phyloP scores from a whole-genome alignment of 306 rosid species.

The Prunus mongolica region DNA sequence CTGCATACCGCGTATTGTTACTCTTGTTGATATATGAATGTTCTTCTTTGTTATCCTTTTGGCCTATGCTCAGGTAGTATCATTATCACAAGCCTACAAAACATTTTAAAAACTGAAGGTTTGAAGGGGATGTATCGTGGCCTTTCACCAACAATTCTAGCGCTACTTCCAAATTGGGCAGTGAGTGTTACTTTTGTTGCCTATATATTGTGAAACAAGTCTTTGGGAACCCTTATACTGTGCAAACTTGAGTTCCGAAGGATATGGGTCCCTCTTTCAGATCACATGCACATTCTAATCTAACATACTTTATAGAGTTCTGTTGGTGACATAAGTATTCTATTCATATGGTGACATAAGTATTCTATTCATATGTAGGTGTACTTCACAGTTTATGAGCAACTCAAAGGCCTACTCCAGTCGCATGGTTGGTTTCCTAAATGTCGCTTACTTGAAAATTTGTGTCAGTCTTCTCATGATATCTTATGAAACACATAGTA shows the following conservation, averaged over 20 bases:
- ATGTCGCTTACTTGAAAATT: constrained; percentile 18
- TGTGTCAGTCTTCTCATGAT: background rate
- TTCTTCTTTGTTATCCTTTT: constrained; percentile 20
- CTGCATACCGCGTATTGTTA: background rate
- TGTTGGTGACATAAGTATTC: constrained; percentile 22
- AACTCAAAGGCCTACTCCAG: constrained; percentile 64
- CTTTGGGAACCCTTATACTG: background rate
- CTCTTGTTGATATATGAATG: background rate
- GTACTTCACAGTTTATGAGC: constrained; percentile 88
- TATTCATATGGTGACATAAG: constrained; percentile 33
- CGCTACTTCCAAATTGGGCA: constrained; percentile 97
- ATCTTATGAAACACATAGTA: background rate
- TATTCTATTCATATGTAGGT: constrained; percentile 52
- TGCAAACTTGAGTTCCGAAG: background rate
- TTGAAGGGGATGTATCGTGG: constrained; percentile 90
- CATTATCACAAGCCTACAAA: constrained; percentile 61
- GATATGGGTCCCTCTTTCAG: background rate
- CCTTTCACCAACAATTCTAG: constrained; percentile 91
- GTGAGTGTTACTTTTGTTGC: constrained; percentile 52
- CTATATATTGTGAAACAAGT: background rate
- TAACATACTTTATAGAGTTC: background rate
- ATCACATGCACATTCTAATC: background rate
- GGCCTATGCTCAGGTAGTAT: constrained; percentile 59
- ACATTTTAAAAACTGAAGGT: constrained; percentile 78
- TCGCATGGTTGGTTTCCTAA: constrained; percentile 53